Conservation (phyloP, 2,329 filamentous ascomycete genomes). For the Elsinoe australis region DNA sequence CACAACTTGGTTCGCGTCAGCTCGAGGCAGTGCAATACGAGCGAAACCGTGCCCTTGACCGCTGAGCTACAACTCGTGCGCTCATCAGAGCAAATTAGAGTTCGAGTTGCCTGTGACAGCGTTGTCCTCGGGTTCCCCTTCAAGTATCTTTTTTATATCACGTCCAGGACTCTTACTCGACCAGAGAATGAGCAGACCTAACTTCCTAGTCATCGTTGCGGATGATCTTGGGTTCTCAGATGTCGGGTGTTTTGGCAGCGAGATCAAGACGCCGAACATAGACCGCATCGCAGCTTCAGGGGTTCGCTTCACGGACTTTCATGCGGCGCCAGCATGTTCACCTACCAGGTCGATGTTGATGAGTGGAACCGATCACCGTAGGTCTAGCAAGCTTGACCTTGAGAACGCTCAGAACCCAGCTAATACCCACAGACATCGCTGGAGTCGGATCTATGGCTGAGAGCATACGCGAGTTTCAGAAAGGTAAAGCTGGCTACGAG, state of each 20-base stretch:
- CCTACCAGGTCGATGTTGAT: slow-evolving; percentile 33
- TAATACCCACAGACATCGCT: slow-evolving; percentile 24
- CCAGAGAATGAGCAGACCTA: slow-evolving; percentile 19
- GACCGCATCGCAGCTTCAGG: slow-evolving; percentile 20
- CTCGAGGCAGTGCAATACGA: too few relatives aligned
- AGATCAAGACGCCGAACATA: slow-evolving; percentile 29
- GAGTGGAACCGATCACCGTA: slow-evolving; percentile 29
- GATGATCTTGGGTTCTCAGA: slow-evolving; percentile 31
- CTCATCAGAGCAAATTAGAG: too few relatives aligned
- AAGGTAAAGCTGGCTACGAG: slow-evolving; percentile 31
- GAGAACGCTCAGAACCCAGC: neutral
- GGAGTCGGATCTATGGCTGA: slow-evolving; percentile 31
- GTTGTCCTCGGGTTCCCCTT: too few relatives aligned
- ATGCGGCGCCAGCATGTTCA: slow-evolving; percentile 29
- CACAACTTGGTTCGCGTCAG: too few relatives aligned
- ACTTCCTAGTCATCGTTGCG: slow-evolving; percentile 24
- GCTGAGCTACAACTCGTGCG: too few relatives aligned
- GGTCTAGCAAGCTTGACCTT: neutral
- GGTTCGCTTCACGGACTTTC: slow-evolving; percentile 27
- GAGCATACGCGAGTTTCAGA: slow-evolving; percentile 23
- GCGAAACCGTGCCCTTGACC: too few relatives aligned
- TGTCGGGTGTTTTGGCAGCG: slow-evolving; percentile 26
- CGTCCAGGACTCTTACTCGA: neutral
- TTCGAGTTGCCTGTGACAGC: too few relatives aligned
- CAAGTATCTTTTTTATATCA: too few relatives aligned